Evolutionary conservation across 306 rosid genomes (phyloP).

Genomic region (Canavalia gladiata): DNA sequence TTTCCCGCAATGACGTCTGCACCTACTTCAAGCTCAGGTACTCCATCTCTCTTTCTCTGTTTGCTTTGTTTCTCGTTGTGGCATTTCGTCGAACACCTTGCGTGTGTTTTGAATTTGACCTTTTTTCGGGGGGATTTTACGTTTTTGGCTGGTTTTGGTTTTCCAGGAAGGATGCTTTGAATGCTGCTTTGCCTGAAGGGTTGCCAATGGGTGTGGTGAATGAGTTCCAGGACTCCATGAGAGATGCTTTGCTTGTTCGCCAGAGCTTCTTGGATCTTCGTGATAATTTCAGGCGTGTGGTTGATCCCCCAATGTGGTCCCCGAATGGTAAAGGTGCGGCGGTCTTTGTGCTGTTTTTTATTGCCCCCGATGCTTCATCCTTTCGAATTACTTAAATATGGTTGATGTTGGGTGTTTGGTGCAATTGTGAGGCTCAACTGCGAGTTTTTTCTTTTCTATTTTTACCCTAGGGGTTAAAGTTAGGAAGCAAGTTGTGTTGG

Average conservation of each 20-base stretch:
- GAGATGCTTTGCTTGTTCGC: conserved; percentile 77
- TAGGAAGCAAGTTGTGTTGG: conserved; percentile 87
- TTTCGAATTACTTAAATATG: neutral
- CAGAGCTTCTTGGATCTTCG: conserved; percentile 87
- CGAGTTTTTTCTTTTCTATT: conserved; percentile 6
- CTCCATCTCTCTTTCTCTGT: neutral
- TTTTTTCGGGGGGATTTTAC: neutral
- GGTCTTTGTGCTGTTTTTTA: neutral
- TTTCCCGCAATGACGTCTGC: conserved; percentile 63
- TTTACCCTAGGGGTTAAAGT: conserved; percentile 63
- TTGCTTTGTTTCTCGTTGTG: neutral
- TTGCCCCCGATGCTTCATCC: neutral
- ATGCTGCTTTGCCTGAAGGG: conserved; percentile 79
- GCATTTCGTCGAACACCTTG: conserved; percentile 39
- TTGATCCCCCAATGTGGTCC: conserved; percentile 78
- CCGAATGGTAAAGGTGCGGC: conserved; percentile 62
- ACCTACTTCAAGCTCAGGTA: conserved; percentile 80
- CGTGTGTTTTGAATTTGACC: neutral
- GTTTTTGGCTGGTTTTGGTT: conserved; percentile 13
- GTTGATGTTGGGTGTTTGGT: neutral
- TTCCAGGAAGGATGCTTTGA: conserved; percentile 66
- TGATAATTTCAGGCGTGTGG: conserved; percentile 77
- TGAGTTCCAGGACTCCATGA: conserved; percentile 87
- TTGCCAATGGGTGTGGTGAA: conserved; percentile 83
- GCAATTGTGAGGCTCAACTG: conserved; percentile 11